Percentiles rank a stretch among this genome's conserved stretches.
Conservation (phyloP, 2,329 filamentous ascomycete species). For the Epichloe uncinata region DNA sequence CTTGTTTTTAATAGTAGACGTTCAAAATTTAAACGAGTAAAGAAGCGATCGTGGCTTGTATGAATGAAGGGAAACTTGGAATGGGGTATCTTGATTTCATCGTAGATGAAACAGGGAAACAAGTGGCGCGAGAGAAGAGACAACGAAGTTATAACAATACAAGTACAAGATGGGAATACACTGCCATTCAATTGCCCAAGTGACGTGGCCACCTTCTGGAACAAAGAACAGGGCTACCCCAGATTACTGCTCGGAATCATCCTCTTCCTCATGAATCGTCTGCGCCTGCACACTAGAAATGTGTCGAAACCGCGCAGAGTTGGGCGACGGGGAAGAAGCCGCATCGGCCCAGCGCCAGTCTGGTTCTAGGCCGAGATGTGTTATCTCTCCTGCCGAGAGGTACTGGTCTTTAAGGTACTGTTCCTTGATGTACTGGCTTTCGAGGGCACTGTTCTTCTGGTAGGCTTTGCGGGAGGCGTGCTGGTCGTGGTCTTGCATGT, state of each 20-base stretch:
- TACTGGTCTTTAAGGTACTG: slow-evolving; percentile 6
- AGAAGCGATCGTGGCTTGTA: not conserved
- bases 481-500: slow-evolving; percentile 21
- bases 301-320: slow-evolving; percentile 21
- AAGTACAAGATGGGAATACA: not conserved
- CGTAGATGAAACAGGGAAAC: no score
- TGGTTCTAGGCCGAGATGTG: slow-evolving; percentile 16
- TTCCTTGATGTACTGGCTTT: slow-evolving; percentile 4
- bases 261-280: slow-evolving; percentile 62
- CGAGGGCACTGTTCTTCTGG: slow-evolving; percentile 8
- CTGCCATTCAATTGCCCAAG: no score
- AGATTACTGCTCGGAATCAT: slow-evolving; percentile 38
- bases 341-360: slow-evolving; percentile 26
- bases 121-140: not conserved
- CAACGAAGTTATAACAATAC: not conserved
- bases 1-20: not conserved
- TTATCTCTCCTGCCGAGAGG: not conserved
- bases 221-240: no score
- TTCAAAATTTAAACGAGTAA: not conserved
- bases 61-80: not conserved
- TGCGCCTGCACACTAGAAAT: slow-evolving; percentile 43
- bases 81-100: slow-evolving; percentile 4
- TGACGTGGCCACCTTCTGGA: no score
- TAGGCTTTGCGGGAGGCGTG: slow-evolving; percentile 6
- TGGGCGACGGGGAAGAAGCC: slow-evolving; percentile 15